Evolutionary conservation across 2,329 filamentous ascomycete genomes (phyloP).

Genomic region (Fusarium sororula): DNA sequence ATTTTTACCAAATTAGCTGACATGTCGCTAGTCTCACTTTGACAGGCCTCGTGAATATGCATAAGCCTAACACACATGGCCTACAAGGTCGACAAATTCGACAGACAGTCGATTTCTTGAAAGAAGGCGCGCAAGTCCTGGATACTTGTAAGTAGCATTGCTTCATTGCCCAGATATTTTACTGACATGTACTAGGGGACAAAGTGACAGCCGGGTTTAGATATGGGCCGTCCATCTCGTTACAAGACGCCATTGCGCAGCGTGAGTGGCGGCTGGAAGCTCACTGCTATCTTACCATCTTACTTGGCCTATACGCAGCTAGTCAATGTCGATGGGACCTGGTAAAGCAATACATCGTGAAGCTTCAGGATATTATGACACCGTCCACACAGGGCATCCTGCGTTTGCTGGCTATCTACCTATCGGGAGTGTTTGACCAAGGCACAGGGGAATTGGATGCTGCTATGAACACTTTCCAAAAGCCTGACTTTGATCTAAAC

Average conservation of each 20-base stretch:
- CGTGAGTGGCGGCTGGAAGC: conserved; percentile 72
- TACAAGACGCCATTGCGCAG: conserved; percentile 66
- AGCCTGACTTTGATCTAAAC: conserved; percentile 62
- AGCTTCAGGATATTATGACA: conserved; percentile 58
- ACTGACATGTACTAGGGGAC: conserved; percentile 46
- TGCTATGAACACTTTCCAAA: conserved; percentile 74
- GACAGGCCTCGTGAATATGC: conserved; percentile 59
- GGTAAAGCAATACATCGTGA: conserved; percentile 66
- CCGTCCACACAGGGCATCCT: conserved; percentile 54
- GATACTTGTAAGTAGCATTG: conserved; percentile 54
- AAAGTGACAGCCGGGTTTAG: conserved; percentile 46
- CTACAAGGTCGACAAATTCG: conserved; percentile 12
- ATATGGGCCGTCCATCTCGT: conserved; percentile 57
- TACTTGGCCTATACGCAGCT: conserved; percentile 75
- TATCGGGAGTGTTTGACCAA: conserved; percentile 79
- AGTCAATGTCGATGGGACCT: conserved; percentile 75
- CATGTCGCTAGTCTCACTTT: conserved; percentile 59
- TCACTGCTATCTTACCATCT: conserved; percentile 74
- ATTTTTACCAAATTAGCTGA: conserved; percentile 19
- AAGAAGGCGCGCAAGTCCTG: conserved; percentile 55
- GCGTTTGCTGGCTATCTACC: conserved; percentile 70
- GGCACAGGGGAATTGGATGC: conserved; percentile 76
- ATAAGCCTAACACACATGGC: conserved; percentile 48
- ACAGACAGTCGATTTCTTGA: conserved; percentile 52
- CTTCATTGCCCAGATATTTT: background rate